Evolutionary conservation across 345 rosid species (phyloP).

Genomic region (Excoecaria cochinchinensis): DNA sequence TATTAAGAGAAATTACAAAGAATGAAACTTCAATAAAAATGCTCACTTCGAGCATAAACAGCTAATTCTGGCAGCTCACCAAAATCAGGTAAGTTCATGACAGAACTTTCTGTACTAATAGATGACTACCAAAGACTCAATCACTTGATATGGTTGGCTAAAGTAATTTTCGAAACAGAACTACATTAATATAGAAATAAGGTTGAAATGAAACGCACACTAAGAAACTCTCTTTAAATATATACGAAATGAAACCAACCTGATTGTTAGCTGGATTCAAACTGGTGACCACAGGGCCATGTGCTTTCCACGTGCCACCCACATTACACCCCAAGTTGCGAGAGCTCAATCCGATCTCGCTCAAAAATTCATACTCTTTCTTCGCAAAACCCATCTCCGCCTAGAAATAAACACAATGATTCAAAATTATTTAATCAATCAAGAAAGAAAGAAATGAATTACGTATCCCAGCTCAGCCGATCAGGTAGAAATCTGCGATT

Average conservation of each 20-base stretch:
- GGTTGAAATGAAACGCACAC: too few species aligned
- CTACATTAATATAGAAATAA: too few species aligned
- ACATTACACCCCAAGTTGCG: constrained; percentile 69
- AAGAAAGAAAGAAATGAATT: not conserved
- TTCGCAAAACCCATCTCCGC: constrained; percentile 67
- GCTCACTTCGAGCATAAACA: not conserved
- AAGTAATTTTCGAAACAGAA: too few species aligned
- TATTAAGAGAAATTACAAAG: too few species aligned
- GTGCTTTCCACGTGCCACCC: constrained; percentile 73
- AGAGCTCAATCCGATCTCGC: constrained; percentile 70
- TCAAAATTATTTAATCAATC: not conserved
- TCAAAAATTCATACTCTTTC: constrained; percentile 67
- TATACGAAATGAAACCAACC: constrained; percentile 36
- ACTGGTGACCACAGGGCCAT: constrained; percentile 63
- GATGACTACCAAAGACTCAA: too few species aligned
- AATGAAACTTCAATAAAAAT: not conserved
- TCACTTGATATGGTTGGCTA: too few species aligned
- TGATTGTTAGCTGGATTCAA: constrained; percentile 82
- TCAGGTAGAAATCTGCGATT: not conserved
- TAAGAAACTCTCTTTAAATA: not conserved
- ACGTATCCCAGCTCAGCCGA: not conserved
- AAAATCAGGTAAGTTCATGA: too few species aligned
- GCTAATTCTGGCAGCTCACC: not conserved
- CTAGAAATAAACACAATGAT: not conserved
- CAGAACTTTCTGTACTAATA: too few species aligned